Base-by-base conservation (phyloP, 139 green algal species). In the Coccomyxa sp. region DNA sequence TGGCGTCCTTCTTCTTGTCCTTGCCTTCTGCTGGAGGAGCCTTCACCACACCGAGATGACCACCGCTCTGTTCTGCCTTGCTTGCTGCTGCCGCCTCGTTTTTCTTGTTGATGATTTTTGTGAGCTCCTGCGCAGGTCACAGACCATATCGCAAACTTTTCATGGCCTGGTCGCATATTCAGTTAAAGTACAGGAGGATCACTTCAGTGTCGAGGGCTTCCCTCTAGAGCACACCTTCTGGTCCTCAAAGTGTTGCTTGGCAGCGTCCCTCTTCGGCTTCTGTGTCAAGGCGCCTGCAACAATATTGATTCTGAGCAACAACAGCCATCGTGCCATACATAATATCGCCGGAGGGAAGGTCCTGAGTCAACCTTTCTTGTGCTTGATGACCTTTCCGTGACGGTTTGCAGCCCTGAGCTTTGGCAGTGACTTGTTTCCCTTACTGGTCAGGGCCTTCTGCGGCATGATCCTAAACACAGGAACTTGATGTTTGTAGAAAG, bases 371-470 rank as follows among this genome's bases (percentile, higher is more conserved):
- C 70, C 70, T 75, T 54, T 54, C 72, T 64, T 58, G 6, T 34
- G n/a, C 18, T 68, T 64, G 27, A 64, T 7, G 22, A 37, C 39
- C 72, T 77, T 77, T 22, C 72, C 72, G 72, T 77, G 72, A 7
- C 72, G 72, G 39, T 77, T 77, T 1, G 39, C 72, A 29, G 72
- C 72, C 10, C 8, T 12, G 6, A 22, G 24, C 39, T 77, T 77
- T 31, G 16, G 7, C 38, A 24, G 39, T 36, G 72, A 22, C 38
- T 77, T 77, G 18, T 18, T 8, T 7, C 33, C 72, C 39, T 58
- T 64, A 1, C 35, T 58, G 72, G 36, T 68, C 38, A 77, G 39
- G 8, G 37, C 18, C 18, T 64, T 64, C 39, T 77, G 72, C 33
- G 72, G 33, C 72, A 77, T 77, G 38, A 29, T 33, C n/a, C n/a